These are phyloP conservation scores for Eremothecium cymbalariae DNA, from an alignment of 1,139 yeast genomes.

Conservation along the genomic window DNA sequence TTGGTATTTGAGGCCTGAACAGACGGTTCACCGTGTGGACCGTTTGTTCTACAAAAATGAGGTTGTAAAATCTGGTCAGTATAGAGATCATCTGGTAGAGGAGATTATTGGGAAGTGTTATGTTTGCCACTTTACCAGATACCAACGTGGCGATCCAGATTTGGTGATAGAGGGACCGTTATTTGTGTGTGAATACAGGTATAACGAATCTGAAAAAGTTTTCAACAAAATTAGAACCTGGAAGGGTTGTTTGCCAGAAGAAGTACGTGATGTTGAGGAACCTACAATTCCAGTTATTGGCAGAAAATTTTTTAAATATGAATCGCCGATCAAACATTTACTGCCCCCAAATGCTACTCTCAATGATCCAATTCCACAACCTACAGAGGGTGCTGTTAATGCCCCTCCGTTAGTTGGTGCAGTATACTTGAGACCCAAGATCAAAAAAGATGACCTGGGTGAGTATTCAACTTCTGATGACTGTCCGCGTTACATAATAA, in stretches of 20 bases:
- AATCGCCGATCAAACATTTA: constrained; percentile 75
- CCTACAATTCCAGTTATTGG: constrained; percentile 58
- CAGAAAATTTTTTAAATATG: constrained; percentile 59
- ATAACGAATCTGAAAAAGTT: constrained; percentile 80
- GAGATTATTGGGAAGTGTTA: constrained; percentile 91
- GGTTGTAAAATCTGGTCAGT: constrained; percentile 94
- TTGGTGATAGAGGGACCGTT: constrained; percentile 71
- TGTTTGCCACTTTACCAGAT: constrained; percentile 88
- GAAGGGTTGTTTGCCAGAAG: constrained; percentile 98
- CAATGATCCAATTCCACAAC: constrained; percentile 72
- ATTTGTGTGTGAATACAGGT: constrained; percentile 90
- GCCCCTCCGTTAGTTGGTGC: constrained; percentile 94
- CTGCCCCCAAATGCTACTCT: constrained; percentile 66
- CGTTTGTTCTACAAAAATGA: constrained; percentile 85
- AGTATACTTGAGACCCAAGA: constrained; percentile 69
- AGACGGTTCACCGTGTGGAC: constrained; percentile 89
- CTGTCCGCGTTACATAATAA: constrained; percentile 51
- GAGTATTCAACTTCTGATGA: constrained; percentile 56
- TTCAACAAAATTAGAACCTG: constrained; percentile 95
- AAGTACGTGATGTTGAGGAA: constrained; percentile 78
- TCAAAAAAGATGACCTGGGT: constrained; percentile 70
- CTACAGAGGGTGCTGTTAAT: constrained; percentile 63
- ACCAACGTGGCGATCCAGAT: constrained; percentile 92
- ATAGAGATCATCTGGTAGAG: constrained; percentile 82
- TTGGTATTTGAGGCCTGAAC: constrained; percentile 97